Percentiles rank a stretch among this genome's conserved stretches.
Conservation (phyloP, 352 stramenopile species). For the Hyaloperonospora arabidopsidis region DNA sequence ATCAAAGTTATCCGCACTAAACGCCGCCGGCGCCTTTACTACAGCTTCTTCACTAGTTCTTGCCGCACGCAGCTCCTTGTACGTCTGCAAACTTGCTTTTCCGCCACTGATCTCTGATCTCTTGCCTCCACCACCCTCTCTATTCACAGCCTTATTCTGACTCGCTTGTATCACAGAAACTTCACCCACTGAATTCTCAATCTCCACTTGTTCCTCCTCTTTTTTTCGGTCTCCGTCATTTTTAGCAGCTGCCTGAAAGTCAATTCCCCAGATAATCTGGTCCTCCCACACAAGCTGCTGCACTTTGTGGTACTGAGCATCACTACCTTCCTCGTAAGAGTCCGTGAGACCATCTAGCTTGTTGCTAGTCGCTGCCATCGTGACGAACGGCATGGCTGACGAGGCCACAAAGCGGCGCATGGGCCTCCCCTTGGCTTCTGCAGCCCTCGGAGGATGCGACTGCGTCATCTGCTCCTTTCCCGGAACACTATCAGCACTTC, state of each 20-base stretch:
- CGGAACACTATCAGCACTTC: constrained; percentile 25
- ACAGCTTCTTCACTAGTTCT: constrained; percentile 13
- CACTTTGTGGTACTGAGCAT: constrained; percentile 72
- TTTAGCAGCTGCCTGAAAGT: constrained; percentile 35
- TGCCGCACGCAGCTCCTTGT: constrained; percentile 30
- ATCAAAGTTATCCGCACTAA: constrained; percentile 45
- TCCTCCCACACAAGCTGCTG: constrained; percentile 79
- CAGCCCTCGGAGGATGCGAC: constrained; percentile 20
- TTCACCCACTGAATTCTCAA: constrained; percentile 35
- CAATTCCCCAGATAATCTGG: constrained; percentile 69
- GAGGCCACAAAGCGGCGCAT: constrained; percentile 63
- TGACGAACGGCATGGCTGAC: constrained; percentile 51
- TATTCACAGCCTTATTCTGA: constrained; percentile 8
- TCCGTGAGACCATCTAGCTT: constrained; percentile 10
- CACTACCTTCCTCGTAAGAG: constrained; percentile 22
- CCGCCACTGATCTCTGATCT: constrained; percentile 10
- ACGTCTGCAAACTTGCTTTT: constrained; percentile 18
- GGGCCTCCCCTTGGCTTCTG: constrained; percentile 54
- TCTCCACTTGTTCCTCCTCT: constrained; percentile 33
- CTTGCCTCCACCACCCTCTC: neutral
- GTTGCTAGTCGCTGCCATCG: constrained; percentile 22
- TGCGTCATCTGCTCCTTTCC: constrained; percentile 40
- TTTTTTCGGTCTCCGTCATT: constrained; percentile 11
- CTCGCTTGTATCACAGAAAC: constrained; percentile 14
- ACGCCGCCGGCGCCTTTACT: neutral